phyloP scores from a whole-genome alignment of 176 grass and related monocot species.

The Phoenix roebelenii region DNA sequence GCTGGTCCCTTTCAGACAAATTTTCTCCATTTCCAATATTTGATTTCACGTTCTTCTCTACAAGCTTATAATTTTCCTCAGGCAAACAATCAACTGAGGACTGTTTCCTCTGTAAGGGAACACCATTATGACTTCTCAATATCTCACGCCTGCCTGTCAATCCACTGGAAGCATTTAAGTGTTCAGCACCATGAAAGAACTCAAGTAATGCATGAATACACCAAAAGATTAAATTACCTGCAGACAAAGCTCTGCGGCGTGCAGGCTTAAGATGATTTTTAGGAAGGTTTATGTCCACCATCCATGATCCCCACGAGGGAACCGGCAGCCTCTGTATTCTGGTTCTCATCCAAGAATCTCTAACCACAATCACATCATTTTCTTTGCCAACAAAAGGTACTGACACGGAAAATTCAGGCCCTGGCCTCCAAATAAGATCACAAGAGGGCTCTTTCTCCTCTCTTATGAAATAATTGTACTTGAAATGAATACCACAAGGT shows the following conservation, averaged over 20 bases:
- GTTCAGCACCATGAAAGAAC: conserved; percentile 47
- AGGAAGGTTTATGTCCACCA: conserved; percentile 39
- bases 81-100: conserved; percentile 23
- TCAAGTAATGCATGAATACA: conserved; percentile 8
- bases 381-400: conserved; percentile 52
- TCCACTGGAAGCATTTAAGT: conserved; percentile 89
- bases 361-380: conserved; percentile 55
- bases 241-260: conserved; percentile 21
- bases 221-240: conserved; percentile 40
- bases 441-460: conserved; percentile 34
- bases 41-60: conserved; percentile 16
- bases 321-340: conserved; percentile 29
- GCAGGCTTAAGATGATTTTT: conserved; percentile 23
- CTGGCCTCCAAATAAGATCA: conserved; percentile 66
- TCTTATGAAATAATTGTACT: conserved; percentile 93
- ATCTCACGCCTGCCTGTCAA: conserved; percentile 76
- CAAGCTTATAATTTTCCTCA: conserved; percentile 19
- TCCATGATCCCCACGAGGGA: conserved; percentile 83
- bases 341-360: conserved; percentile 72
- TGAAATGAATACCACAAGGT: conserved; percentile 81
- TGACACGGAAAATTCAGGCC: conserved; percentile 69
- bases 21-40: conserved; percentile 18
- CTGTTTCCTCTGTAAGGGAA: conserved; percentile 32
- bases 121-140: conserved; percentile 48
- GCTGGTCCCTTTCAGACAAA: conserved; percentile 34